Conservation (phyloP, 2,329 filamentous ascomycete genomes). For the Rhexocercosporidium sp. region DNA sequence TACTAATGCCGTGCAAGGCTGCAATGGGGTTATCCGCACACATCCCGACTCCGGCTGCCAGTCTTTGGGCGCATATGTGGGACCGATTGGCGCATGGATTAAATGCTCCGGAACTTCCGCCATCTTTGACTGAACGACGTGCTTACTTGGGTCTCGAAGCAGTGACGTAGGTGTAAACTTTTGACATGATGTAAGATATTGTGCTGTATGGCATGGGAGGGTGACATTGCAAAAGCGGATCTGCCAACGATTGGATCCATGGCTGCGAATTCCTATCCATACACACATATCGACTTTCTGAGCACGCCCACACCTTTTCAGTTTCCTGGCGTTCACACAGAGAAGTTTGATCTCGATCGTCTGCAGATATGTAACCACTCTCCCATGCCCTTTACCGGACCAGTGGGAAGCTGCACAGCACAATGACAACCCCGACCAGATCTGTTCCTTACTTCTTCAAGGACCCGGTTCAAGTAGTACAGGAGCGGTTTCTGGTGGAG, state of each 20-base stretch:
- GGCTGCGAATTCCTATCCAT: too few species aligned
- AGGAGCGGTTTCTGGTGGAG: background rate
- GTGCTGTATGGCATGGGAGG: background rate
- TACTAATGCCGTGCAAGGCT: conserved; percentile 15
- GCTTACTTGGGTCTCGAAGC: background rate
- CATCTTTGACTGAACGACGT: background rate
- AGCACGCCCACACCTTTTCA: too few species aligned
- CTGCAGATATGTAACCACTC: too few species aligned
- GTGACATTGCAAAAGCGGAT: background rate
- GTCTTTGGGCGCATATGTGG: background rate
- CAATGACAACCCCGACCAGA: background rate
- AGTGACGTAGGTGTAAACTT: conserved; percentile 13
- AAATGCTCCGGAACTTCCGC: conserved; percentile 19
- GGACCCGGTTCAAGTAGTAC: background rate
- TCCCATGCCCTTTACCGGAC: too few species aligned
- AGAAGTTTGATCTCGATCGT: too few species aligned
- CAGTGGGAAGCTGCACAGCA: too few species aligned
- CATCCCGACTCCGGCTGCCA: background rate
- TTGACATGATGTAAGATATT: conserved; percentile 14
- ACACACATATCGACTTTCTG: too few species aligned
- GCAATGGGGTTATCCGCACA: background rate
- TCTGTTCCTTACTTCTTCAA: background rate
- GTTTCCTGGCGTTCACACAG: too few species aligned
- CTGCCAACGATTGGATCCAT: too few species aligned
- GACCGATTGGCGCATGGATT: background rate